A percentile compares a stretch with the other conserved stretches of the same genome.
phyloP scores from a whole-genome alignment of 2,329 filamentous ascomycete genomes.

The Botryosphaeria dothidea region DNA sequence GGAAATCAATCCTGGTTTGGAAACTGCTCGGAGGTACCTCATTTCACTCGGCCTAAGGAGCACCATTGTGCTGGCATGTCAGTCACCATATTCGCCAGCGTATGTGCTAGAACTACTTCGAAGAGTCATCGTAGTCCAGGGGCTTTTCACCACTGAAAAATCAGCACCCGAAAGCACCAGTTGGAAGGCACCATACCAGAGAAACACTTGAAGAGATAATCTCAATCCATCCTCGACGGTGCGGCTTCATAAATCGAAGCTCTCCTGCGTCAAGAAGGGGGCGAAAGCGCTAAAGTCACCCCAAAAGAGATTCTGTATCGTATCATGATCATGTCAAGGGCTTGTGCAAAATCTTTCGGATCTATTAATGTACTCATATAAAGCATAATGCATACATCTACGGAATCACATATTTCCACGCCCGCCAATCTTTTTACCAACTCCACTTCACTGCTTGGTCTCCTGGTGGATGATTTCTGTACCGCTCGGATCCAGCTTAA shows the following conservation, averaged over 20 bases:
- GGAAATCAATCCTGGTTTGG: background rate
- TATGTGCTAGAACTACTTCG: background rate
- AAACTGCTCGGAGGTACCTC: background rate
- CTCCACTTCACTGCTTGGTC: background rate
- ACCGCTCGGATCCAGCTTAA: slow-evolving; percentile 1
- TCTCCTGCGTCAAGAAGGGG: no score
- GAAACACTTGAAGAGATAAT: background rate
- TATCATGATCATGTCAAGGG: background rate
- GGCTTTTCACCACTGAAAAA: background rate
- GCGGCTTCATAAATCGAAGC: no score
- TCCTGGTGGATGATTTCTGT: background rate
- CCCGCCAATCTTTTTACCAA: background rate
- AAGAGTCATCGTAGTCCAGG: background rate
- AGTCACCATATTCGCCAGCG: background rate
- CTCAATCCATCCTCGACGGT: background rate
- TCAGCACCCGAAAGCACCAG: background rate
- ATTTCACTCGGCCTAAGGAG: slow-evolving; percentile 1
- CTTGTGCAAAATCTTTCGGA: background rate
- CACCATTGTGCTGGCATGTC: slow-evolving; percentile 9
- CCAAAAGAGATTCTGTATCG: background rate
- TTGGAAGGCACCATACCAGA: background rate
- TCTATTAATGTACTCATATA: background rate
- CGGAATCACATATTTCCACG: background rate
- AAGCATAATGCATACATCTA: background rate
- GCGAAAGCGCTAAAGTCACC: no score